Evolutionary conservation across 768 basidiomycete species (phyloP).

Genomic region (Rubroboletus pulcherrimus): DNA sequence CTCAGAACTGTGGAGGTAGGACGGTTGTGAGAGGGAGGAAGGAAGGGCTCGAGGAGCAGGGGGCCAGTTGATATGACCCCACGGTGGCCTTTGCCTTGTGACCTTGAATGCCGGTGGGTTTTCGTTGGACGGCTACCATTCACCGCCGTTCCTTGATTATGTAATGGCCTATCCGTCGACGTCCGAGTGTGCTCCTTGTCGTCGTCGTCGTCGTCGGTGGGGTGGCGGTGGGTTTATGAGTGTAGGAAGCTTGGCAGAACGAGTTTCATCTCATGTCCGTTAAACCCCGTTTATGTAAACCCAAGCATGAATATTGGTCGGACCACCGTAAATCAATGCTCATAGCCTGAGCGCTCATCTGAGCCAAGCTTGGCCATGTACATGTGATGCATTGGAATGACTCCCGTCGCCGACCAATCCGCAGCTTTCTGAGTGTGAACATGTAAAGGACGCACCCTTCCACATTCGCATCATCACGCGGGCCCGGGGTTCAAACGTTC

Average conservation of each 20-base stretch:
- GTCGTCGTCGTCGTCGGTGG: background rate
- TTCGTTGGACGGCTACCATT: constrained; percentile 2
- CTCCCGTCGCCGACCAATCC: background rate
- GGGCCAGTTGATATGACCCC: constrained; percentile 2
- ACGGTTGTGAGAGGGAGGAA: background rate
- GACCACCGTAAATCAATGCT: no score
- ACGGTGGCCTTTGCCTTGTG: background rate
- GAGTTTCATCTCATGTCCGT: background rate
- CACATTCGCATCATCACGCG: background rate
- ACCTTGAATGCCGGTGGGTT: background rate
- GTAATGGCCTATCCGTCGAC: background rate
- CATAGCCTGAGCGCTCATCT: no score
- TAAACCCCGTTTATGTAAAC: background rate
- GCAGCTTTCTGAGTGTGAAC: background rate
- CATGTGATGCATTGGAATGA: background rate
- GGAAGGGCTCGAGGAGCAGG: background rate
- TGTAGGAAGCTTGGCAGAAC: background rate
- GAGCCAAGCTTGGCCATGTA: background rate
- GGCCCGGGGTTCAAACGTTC: no score
- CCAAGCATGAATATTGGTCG: background rate
- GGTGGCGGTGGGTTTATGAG: background rate
- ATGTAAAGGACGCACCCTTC: background rate
- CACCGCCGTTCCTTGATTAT: constrained; percentile 7
- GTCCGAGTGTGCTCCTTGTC: background rate
- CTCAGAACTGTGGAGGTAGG: background rate